Percentiles rank a stretch among this genome's conserved stretches.
Evolutionary conservation across 2,329 filamentous ascomycete genomes (phyloP).

Genomic region (Apiospora pterosperma): DNA sequence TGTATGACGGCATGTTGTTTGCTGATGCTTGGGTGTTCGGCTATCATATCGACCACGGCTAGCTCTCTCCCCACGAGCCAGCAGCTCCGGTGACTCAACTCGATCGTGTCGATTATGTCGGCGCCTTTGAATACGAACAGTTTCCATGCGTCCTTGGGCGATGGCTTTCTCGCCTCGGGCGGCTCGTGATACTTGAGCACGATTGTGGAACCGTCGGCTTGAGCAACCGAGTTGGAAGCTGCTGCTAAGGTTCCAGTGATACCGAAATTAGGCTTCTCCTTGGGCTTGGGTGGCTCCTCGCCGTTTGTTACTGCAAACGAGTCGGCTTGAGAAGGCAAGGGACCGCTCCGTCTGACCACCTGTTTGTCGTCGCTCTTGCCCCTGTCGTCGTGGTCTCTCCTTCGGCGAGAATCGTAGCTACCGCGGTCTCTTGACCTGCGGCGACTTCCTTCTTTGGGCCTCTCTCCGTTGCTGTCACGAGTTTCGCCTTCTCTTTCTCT

Average conservation of each 20-base stretch:
- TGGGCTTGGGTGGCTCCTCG: conserved; percentile 53
- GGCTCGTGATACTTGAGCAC: conserved; percentile 96
- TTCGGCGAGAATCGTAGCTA: conserved; percentile 13
- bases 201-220: conserved; percentile 70
- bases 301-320: conserved; percentile 56
- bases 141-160: conserved; percentile 76
- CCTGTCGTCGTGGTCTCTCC: conserved; percentile 19
- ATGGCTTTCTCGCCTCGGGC: conserved; percentile 83
- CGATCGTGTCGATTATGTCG: conserved; percentile 77
- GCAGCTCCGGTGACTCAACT: conserved; percentile 73
- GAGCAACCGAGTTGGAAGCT: conserved; percentile 73
- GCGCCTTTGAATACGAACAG: conserved; percentile 88
- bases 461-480: conserved; percentile 28
- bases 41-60: conserved; percentile 74
- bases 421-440: conserved; percentile 8
- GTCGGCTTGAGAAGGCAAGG: conserved; percentile 57
- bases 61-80: conserved; percentile 86
- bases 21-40: conserved; percentile 89
- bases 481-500: conserved; percentile 18
- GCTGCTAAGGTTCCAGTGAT: conserved; percentile 80
- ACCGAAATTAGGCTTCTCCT: conserved; percentile 85
- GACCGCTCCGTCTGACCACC: conserved; percentile 38
- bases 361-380: conserved; percentile 19
- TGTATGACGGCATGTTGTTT: conserved; percentile 96
- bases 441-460: conserved; percentile 14